A percentile compares a stretch with the other conserved stretches of the same genome.
These are phyloP conservation scores for Bryum argenteum DNA, from an alignment of 225 moss, liverwort and hornwort species.

Conservation along the genomic window DNA sequence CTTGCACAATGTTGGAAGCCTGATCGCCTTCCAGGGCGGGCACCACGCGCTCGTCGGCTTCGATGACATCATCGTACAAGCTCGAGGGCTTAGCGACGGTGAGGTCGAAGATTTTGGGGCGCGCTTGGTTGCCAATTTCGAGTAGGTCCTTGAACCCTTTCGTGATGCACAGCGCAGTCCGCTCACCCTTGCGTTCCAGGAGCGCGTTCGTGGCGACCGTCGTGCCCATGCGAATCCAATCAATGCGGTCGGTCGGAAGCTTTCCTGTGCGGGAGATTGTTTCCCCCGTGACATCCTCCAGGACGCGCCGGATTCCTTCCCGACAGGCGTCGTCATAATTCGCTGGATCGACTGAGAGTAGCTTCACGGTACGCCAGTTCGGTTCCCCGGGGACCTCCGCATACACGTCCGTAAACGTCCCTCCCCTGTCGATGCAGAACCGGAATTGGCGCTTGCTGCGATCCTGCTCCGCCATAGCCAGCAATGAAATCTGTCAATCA, in stretches of 20 bases:
- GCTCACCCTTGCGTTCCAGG: conserved; percentile 88
- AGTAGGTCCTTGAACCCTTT: conserved; percentile 92
- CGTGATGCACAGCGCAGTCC: conserved; percentile 90
- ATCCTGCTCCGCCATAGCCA: conserved; percentile 53
- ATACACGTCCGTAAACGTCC: conserved; percentile 96
- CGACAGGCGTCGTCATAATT: conserved; percentile 98
- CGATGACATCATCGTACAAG: conserved; percentile 92
- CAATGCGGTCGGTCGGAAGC: conserved; percentile 87
- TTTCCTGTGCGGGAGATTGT: conserved; percentile 70
- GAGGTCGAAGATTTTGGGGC: conserved; percentile 93
- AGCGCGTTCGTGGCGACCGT: conserved; percentile 98
- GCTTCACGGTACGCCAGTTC: conserved; percentile 81
- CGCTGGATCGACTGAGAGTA: conserved; percentile 86
- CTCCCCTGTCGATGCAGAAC: conserved; percentile 96
- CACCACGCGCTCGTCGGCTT: conserved; percentile 87
- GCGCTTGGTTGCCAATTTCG: conserved; percentile 92
- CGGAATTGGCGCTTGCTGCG: conserved; percentile 80
- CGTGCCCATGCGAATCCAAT: conserved; percentile 99
- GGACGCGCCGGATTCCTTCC: conserved; percentile 90
- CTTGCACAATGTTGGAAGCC: conserved; percentile 53
- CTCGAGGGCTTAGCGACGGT: conserved; percentile 80
- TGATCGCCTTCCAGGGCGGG: conserved; percentile 60
- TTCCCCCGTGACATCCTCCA: conserved; percentile 88
- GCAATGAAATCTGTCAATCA: not conserved
- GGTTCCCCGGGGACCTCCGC: conserved; percentile 94